Evolutionary conservation across 257 asterid genomes (phyloP), one percentile per base, ranked within the genome.

Genomic region (Anisodus acutangulus): DNA sequence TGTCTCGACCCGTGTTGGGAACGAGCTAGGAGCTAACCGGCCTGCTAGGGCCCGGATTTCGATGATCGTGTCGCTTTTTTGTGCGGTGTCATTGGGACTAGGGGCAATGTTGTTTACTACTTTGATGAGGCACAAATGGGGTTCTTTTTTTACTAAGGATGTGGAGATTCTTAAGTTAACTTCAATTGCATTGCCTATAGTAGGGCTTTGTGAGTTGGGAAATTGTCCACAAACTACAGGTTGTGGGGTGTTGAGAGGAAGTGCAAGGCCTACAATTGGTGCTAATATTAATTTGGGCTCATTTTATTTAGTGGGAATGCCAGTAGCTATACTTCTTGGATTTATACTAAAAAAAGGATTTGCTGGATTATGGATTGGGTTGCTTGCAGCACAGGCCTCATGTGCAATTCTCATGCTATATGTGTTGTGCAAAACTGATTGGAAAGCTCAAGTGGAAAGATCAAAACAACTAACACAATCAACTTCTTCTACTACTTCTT

Each of bases 211-310:
- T 83, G 99, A 96, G 91, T 92, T 96, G 6, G 99, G 99, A 3
- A 95, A 96, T 84, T 96, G 97, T 90, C 99, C 99, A 3, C 98
- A 93, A 85, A 96, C 99, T 17, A 92, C 98, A 10, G 99, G 99
- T 0, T 94, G 98, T 79, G 99, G 99, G 79, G 98, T 93, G 1
- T 85, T 95, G 39, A 78, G 99, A 45, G 98, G 98, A 4, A 94
- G 98, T 69, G 99, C 99, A 0, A 47, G 97, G 88, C 99, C 99
- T 1, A 93, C 87, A 0, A 88, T 87, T 8, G 98, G 98, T 39
- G 98, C 99, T 0, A 92, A 94, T 41, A 92, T 94, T 57, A 94
- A 94, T 39, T n/a, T 94, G 39, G 98, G 98, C 0, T 93, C 99
- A n/a, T 96, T 96, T 78, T 96, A 96, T 83, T 19, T 96, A 3